phyloP scores from a whole-genome alignment of 2,329 filamentous ascomycete species.

The Fusarium solani-melongenae region DNA sequence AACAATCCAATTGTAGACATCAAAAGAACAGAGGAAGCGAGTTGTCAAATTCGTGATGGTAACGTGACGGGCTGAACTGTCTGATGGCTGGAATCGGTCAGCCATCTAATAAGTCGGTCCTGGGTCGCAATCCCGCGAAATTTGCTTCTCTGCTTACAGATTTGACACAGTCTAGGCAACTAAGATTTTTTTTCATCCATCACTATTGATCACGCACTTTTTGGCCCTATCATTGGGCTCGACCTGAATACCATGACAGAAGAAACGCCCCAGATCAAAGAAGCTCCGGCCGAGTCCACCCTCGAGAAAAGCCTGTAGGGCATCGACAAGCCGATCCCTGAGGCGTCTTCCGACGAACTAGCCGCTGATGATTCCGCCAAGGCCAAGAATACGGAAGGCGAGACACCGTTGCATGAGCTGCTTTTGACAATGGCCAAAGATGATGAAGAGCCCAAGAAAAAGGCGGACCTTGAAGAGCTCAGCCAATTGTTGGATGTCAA shows the following conservation, averaged over 20 bases:
- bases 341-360: not conserved
- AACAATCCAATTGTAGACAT: not conserved
- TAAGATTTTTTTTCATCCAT: not conserved
- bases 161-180: not conserved
- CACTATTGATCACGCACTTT: not conserved
- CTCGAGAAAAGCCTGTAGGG: not conserved
- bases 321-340: not conserved
- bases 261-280: not conserved
- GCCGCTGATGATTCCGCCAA: accelerated
- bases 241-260: not conserved
- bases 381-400: not conserved
- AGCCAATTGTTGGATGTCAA: no score
- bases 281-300: not conserved
- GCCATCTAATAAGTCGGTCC: not conserved
- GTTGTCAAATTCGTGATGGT: not conserved
- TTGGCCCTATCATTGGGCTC: not conserved
- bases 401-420: not conserved
- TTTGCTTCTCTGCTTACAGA: not conserved
- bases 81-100: not conserved
- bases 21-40: not conserved
- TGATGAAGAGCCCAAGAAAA: not conserved
- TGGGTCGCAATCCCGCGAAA: not conserved
- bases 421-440: not conserved
- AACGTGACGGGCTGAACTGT: not conserved
- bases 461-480: not conserved